Base-by-base conservation (phyloP, 2,329 filamentous ascomycete genomes). In the Thelonectria discophora region DNA sequence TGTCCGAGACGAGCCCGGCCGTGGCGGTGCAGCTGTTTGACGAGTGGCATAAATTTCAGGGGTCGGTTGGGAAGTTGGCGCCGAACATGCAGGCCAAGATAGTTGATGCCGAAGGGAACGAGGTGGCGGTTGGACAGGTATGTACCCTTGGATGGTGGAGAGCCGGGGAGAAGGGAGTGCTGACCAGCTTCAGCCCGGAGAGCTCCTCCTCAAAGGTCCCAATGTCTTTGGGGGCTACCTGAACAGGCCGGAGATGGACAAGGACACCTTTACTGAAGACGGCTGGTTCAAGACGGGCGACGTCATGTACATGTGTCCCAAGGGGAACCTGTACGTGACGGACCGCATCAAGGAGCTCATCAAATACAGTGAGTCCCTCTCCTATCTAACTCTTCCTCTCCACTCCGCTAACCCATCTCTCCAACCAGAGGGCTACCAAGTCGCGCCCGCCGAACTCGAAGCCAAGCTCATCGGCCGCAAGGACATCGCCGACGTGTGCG, bases 271-370 rank as follows among this genome's bases (percentile, higher is more conserved):
- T 63, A 91, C 90, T 2, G 68, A 80, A 0, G 92, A 96, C 66
- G 92, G 92, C 1, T 97, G 88, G 81, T 97, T 97, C 83, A 94
- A 90, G 77, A 97, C 94, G 0, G 94, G 94, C 2, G 94, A 97
- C 71, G 88, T 97, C 24, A 91, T 92, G 4, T 88, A 91, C 66
- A 86, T 91, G 70, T 92, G 97, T 72, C 80, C 84, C 47, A 83
- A 91, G 51, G 91, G 91, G 30, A 92, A 96, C 73, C 92, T 96
- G 71, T 97, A 89, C 80, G 94, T 97, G 74, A 97, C 94, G 1
- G 94, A 97, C 73, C 89, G 93, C 32, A 87, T 88, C 72, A 93
- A 93, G 81, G 90, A 86, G 68, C 88, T 83, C 56, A 81, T 83
- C 71, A 82, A 82, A 67, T 82, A 81, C 67, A 81, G 83, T 85